Percentiles rank a stretch among this genome's conserved stretches.
phyloP scores from a whole-genome alignment of 2,329 filamentous ascomycete genomes.

The Talaromyces sp. region DNA sequence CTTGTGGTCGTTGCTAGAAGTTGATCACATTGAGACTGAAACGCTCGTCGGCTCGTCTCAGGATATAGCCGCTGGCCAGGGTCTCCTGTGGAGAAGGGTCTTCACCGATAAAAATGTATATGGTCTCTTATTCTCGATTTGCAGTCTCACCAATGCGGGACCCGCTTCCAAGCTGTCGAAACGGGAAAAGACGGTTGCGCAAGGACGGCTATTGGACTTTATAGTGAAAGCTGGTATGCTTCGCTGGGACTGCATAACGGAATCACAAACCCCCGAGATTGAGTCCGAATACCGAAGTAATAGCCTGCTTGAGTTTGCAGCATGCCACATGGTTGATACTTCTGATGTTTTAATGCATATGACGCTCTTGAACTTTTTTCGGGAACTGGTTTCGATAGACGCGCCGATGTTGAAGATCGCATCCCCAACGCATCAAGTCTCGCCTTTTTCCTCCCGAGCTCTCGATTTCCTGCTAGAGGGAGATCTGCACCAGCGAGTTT shows the following conservation, averaged over 20 bases:
- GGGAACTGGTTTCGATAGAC: constrained; percentile 49
- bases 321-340: constrained; percentile 54
- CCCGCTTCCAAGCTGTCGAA: constrained; percentile 42
- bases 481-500: constrained; percentile 49
- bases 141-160: constrained; percentile 42
- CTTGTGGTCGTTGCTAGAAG: constrained; percentile 51
- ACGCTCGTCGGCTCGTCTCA: constrained; percentile 23
- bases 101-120: constrained; percentile 60
- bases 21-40: constrained; percentile 42
- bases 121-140: constrained; percentile 53
- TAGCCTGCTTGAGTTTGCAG: constrained; percentile 54
- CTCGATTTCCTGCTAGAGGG: constrained; percentile 53
- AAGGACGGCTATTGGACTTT: constrained; percentile 58
- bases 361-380: constrained; percentile 56
- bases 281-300: constrained; percentile 43
- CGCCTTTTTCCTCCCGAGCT: constrained; percentile 39
- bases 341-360: constrained; percentile 60
- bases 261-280: constrained; percentile 50
- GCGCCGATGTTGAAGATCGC: constrained; percentile 34
- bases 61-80: constrained; percentile 40
- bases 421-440: constrained; percentile 31
- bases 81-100: constrained; percentile 59
- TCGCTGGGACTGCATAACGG: constrained; percentile 53
- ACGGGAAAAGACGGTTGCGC: constrained; percentile 56
- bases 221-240: constrained; percentile 52